These are phyloP conservation scores for Austroboletus eburneus DNA, from an alignment of 768 basidiomycete species.

Conservation along the genomic window DNA sequence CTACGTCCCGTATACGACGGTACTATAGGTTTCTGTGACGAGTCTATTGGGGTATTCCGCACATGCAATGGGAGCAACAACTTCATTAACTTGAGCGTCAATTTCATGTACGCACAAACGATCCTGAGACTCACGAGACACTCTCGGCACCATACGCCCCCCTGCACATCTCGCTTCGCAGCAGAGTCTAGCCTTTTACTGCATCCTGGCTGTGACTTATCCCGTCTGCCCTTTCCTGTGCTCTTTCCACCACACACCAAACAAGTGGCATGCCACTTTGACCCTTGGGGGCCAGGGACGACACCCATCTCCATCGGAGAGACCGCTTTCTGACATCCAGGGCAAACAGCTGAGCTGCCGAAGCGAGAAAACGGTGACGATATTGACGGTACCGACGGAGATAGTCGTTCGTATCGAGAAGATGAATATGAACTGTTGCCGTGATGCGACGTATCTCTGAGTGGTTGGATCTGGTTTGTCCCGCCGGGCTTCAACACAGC, in stretches of 20 bases:
- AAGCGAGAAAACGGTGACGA: conserved; percentile 27
- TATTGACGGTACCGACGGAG: conserved; percentile 14
- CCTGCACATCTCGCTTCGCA: conserved; percentile 66
- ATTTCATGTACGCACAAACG: not conserved
- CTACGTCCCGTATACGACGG: conserved; percentile 43
- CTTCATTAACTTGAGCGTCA: conserved; percentile 33
- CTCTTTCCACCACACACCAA: conserved; percentile 77
- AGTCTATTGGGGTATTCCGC: conserved; percentile 46
- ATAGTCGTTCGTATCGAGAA: conserved; percentile 28
- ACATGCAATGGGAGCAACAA: conserved; percentile 49
- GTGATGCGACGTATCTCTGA: conserved; percentile 11
- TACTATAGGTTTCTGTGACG: conserved; percentile 47
- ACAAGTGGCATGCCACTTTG: conserved; percentile 75
- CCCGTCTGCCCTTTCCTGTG: conserved; percentile 39
- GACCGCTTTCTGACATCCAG: conserved; percentile 69
- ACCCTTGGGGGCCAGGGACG: conserved; percentile 79
- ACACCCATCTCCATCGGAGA: conserved; percentile 84
- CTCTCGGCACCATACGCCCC: conserved; percentile 80
- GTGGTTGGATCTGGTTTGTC: conserved; percentile 7
- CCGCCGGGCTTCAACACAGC: conserved; percentile 4
- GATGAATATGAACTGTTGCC: conserved; percentile 21
- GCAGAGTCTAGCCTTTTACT: conserved; percentile 81
- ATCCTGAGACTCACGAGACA: conserved; percentile 55
- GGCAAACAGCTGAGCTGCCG: conserved; percentile 50
- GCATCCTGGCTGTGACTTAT: conserved; percentile 66